phyloP scores from a whole-genome alignment of 192 early-diverging fungal genomes.

The Chytriomyces sp. region DNA sequence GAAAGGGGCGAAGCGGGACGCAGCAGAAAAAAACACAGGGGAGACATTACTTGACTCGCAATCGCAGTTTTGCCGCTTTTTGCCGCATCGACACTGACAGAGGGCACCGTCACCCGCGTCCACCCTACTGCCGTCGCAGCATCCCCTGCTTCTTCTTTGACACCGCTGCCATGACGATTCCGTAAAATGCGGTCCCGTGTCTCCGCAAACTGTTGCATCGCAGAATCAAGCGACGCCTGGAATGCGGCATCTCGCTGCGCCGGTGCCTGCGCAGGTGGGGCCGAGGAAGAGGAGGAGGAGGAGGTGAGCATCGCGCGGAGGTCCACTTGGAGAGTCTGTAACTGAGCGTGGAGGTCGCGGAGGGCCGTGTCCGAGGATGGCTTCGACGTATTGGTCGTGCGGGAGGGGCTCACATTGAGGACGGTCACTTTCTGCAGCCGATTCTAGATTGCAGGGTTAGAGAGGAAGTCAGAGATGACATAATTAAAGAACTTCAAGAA shows the following conservation, averaged over 20 bases:
- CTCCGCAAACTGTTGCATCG: conserved; percentile 10
- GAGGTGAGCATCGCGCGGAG: not conserved
- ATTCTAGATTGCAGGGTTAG: not conserved
- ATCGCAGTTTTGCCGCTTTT: not conserved
- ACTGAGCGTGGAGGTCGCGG: not conserved
- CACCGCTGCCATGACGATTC: too few relatives aligned
- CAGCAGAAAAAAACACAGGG: not conserved
- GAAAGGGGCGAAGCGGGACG: not conserved
- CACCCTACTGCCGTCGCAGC: too few relatives aligned
- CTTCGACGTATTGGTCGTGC: too few relatives aligned
- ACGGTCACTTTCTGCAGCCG: not conserved
- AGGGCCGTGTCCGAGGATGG: not conserved
- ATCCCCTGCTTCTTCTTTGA: too few relatives aligned
- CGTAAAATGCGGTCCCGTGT: not conserved
- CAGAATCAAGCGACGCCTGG: conserved; percentile 1
- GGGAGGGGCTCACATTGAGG: too few relatives aligned
- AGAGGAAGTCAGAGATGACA: too few relatives aligned
- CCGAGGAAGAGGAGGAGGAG: not conserved
- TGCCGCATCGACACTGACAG: not conserved
- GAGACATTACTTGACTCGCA: not conserved
- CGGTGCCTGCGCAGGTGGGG: not conserved
- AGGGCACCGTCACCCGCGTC: too few relatives aligned
- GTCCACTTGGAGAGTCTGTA: not conserved
- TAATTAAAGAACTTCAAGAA: not conserved
- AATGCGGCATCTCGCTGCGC: too few relatives aligned